Conservation (phyloP, 2,329 filamentous ascomycete genomes). For the Didymella pinodella region DNA sequence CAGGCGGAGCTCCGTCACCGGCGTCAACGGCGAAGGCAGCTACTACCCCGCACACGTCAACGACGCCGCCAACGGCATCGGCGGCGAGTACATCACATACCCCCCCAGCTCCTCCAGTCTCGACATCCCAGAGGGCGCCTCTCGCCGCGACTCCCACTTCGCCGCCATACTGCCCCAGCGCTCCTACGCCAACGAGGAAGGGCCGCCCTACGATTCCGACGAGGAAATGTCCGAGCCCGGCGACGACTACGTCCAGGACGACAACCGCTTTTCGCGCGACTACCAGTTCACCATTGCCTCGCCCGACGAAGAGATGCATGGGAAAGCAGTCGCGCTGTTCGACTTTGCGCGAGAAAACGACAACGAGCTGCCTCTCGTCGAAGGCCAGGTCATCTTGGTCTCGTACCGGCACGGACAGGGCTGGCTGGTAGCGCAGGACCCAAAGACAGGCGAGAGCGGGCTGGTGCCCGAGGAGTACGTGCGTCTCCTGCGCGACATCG, state of each 20-base stretch:
- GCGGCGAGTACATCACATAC: constrained; percentile 83
- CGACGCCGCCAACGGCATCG: constrained; percentile 74
- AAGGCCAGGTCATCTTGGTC: constrained; percentile 96
- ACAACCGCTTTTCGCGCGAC: constrained; percentile 85
- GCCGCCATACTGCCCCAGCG: constrained; percentile 56
- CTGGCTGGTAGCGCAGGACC: constrained; percentile 96
- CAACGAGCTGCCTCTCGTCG: constrained; percentile 89
- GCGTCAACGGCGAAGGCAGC: constrained; percentile 71
- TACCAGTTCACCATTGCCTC: constrained; percentile 96
- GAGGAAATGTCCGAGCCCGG: constrained; percentile 59
- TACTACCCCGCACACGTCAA: constrained; percentile 76
- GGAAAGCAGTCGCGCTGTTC: constrained; percentile 93
- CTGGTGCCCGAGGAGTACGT: constrained; percentile 98
- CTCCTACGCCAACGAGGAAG: constrained; percentile 52
- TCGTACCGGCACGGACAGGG: constrained; percentile 96
- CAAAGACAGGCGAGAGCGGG: constrained; percentile 90
- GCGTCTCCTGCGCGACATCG: constrained; percentile 87
- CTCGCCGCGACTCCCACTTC: constrained; percentile 63
- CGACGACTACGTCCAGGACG: constrained; percentile 65
- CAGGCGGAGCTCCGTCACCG: constrained; percentile 55
- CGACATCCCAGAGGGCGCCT: constrained; percentile 41
- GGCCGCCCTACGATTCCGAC: constrained; percentile 54
- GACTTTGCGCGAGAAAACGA: constrained; percentile 96
- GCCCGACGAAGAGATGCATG: constrained; percentile 96
- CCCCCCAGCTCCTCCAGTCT: constrained; percentile 60